Evolutionary conservation across 2,329 filamentous ascomycete species (phyloP).

Genomic region (Talaromyces albobiverticillius): DNA sequence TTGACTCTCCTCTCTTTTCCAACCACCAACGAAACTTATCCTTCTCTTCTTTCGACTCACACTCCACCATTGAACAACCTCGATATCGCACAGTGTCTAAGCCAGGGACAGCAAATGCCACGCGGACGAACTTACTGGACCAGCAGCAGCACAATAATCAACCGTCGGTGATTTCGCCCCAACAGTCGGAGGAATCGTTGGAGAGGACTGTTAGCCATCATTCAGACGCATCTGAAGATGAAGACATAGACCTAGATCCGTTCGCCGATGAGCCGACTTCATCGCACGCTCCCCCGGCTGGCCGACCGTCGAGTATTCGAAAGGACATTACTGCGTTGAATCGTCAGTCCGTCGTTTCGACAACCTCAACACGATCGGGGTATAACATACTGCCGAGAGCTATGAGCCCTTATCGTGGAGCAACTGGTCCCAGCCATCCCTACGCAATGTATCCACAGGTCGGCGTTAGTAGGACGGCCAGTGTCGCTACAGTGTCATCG

Average conservation of each 20-base stretch:
- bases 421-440: conserved; percentile 74
- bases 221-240: conserved; percentile 15
- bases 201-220: conserved; percentile 23
- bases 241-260: conserved; percentile 29
- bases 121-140: conserved; percentile 4
- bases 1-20: conserved; percentile 33
- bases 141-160: conserved; percentile 2
- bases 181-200: conserved; percentile 10
- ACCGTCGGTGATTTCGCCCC: conserved; percentile 1
- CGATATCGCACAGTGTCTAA: conserved; percentile 11
- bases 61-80: conserved; percentile 30
- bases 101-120: conserved; percentile 1
- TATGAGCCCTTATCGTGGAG: conserved; percentile 66
- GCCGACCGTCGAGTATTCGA: conserved; percentile 33
- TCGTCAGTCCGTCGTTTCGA: conserved; percentile 28
- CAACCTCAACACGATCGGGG: conserved; percentile 30
- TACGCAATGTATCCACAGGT: conserved; percentile 83
- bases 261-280: conserved; percentile 32
- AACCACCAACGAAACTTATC: conserved; percentile 29
- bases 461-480: conserved; percentile 55
- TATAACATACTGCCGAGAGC: conserved; percentile 46
- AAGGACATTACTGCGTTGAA: conserved; percentile 33
- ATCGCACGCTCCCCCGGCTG: conserved; percentile 12
- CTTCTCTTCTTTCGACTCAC: conserved; percentile 31
- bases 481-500: conserved; percentile 70